These are phyloP conservation scores for Irpex sp. DNA, from an alignment of 1,284 basidiomycete species.

Conservation along the genomic window DNA sequence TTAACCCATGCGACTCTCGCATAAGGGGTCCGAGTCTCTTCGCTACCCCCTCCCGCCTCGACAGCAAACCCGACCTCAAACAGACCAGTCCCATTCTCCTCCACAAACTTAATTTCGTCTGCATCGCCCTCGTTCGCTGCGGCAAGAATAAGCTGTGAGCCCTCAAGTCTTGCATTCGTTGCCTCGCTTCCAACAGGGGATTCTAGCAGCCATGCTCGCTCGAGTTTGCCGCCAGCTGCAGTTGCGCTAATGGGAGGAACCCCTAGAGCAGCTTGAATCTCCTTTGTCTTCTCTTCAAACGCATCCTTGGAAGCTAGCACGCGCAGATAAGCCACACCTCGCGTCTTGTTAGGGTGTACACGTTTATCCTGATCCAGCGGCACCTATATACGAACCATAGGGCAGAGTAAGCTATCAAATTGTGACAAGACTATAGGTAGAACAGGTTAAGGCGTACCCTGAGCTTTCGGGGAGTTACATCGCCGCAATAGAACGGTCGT, in stretches of 20 bases:
- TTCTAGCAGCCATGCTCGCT: neutral
- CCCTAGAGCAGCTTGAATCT: conserved; percentile 48
- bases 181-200: neutral
- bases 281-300: conserved; percentile 28
- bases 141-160: neutral
- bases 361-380: conserved; percentile 42
- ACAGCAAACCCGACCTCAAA: neutral
- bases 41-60: neutral
- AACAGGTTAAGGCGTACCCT: conserved; percentile 40
- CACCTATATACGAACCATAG: conserved; percentile 32
- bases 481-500: conserved; percentile 69
- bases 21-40: neutral
- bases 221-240: neutral
- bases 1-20: neutral
- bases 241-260: conserved; percentile 22
- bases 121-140: neutral
- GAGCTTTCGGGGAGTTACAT: conserved; percentile 54
- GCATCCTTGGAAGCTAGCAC: conserved; percentile 30
- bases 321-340: conserved; percentile 43
- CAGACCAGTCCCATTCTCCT: neutral
- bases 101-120: neutral
- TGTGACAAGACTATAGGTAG: neutral
- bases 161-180: neutral
- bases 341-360: conserved; percentile 44
- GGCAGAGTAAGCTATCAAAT: neutral